phyloP scores from a whole-genome alignment of 108 stramenopile genomes.

The Nitzschia sp. region DNA sequence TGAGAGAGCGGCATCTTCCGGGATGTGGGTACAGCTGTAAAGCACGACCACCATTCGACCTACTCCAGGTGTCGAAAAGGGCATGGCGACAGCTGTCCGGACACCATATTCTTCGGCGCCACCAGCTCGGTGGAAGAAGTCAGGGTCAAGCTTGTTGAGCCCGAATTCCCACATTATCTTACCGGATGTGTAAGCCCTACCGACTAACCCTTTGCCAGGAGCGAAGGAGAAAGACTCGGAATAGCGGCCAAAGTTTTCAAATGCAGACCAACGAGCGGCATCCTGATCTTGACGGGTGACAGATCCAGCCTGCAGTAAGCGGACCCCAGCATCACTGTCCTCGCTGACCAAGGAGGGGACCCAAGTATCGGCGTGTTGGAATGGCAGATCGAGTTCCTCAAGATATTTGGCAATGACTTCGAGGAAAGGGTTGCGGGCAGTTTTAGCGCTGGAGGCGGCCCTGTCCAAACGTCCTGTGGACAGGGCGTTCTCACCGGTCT shows the following conservation, averaged over 20 bases:
- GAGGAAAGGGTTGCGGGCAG: constrained; percentile 35
- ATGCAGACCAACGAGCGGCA: constrained; percentile 15
- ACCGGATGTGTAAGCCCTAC: constrained; percentile 50
- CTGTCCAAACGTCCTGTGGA: no score
- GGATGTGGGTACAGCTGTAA: constrained; percentile 50
- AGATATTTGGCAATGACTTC: constrained; percentile 40
- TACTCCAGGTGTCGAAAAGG: constrained; percentile 41
- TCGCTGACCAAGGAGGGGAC: constrained; percentile 46
- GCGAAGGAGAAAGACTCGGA: constrained; percentile 55
- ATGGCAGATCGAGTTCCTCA: constrained; percentile 38
- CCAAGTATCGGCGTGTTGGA: constrained; percentile 70
- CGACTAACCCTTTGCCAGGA: constrained; percentile 62
- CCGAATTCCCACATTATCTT: constrained; percentile 46
- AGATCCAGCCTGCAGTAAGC: constrained; percentile 37
- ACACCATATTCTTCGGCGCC: constrained; percentile 68
- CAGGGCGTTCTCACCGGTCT: background rate
- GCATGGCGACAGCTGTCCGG: constrained; percentile 57
- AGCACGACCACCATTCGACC: constrained; percentile 60
- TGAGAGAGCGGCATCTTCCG: constrained; percentile 34
- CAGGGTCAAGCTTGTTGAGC: constrained; percentile 35
- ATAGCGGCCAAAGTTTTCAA: constrained; percentile 62
- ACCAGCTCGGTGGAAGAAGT: constrained; percentile 57
- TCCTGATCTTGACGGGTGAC: constrained; percentile 32
- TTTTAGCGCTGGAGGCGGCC: background rate
- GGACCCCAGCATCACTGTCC: constrained; percentile 16